phyloP scores from a whole-genome alignment of 805 yeast genomes.

The Pichia eremophila region DNA sequence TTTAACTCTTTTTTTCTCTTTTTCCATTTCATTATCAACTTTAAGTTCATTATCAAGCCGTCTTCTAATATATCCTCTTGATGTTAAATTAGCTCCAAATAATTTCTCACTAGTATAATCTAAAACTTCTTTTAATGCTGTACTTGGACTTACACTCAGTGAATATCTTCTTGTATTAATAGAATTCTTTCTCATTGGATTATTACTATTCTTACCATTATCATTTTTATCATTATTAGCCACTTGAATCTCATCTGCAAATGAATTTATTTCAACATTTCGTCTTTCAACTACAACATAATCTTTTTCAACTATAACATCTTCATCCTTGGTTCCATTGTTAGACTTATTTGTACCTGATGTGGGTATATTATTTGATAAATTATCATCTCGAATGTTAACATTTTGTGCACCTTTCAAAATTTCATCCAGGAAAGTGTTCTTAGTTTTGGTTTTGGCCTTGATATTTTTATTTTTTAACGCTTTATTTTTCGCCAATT shows the following conservation, averaged over 20 bases:
- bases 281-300: conserved; percentile 93
- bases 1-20: background rate
- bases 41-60: too few relatives aligned
- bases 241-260: conserved; percentile 83
- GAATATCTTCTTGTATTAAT: conserved; percentile 2
- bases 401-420: background rate
- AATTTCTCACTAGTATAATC: conserved; percentile 81
- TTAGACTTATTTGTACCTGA: background rate
- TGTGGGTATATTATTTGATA: too few relatives aligned
- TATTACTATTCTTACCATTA: conserved; percentile 16
- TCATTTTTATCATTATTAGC: conserved; percentile 13
- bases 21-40: too few relatives aligned
- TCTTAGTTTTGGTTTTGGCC: conserved; percentile 1
- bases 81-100: conserved; percentile 41
- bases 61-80: background rate
- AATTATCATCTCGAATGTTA: background rate
- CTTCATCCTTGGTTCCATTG: background rate
- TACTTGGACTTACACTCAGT: conserved; percentile 51
- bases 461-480: conserved; percentile 3
- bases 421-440: background rate
- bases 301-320: conserved; percentile 53
- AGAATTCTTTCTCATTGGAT: conserved; percentile 18
- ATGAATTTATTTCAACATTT: conserved; percentile 88
- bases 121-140: conserved; percentile 80
- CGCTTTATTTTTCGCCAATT: background rate